Evolutionary conservation across 1,139 yeast species (phyloP).

Genomic region (Candida neerlandica): DNA sequence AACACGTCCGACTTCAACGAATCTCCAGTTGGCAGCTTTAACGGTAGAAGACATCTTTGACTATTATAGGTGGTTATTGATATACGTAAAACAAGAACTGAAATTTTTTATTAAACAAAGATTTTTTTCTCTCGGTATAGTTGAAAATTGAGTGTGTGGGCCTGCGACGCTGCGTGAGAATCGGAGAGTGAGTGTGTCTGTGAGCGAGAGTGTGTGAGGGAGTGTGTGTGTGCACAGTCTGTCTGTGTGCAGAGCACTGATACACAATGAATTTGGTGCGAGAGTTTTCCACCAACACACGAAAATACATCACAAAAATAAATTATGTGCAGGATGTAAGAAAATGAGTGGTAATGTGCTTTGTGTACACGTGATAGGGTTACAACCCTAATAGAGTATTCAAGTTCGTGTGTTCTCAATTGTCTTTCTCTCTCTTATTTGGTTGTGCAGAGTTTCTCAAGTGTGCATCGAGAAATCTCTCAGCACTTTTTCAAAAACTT

Average conservation of each 20-base stretch:
- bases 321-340: background rate
- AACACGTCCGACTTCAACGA: conserved; percentile 99
- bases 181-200: background rate
- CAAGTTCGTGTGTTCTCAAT: background rate
- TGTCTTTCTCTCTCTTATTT: background rate
- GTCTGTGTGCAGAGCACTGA: background rate
- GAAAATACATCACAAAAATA: conserved; percentile 1
- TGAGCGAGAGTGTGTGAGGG: conserved; percentile 1
- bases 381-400: conserved; percentile 10
- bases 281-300: background rate
- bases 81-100: conserved; percentile 2
- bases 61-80: conserved; percentile 12
- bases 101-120: conserved; percentile 5
- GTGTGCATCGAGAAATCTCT: background rate
- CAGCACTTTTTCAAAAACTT: background rate
- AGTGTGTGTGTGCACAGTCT: background rate
- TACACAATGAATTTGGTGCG: too few relatives aligned
- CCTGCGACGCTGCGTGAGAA: background rate
- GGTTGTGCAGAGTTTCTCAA: background rate
- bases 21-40: conserved; percentile 98
- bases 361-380: conserved; percentile 11
- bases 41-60: conserved; percentile 60
- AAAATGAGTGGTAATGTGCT: background rate
- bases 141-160: conserved; percentile 1
- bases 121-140: conserved; percentile 6